Base-by-base conservation (phyloP, 164 flowering plant genomes). In the Euptelea pleiosperma region DNA sequence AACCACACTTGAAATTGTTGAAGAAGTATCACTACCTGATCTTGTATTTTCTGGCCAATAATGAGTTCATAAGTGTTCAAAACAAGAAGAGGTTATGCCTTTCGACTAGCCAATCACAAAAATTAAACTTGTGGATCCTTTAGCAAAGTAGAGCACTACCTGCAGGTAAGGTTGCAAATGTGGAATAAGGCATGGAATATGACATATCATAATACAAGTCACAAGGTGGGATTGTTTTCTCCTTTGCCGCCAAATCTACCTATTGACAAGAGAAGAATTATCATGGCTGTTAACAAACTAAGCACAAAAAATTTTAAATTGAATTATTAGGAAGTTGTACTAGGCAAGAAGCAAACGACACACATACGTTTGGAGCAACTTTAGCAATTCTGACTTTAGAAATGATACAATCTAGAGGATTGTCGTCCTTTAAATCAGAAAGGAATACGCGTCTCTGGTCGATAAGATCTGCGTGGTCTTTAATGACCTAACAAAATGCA, bases 201-300 rank as follows among this genome's bases (percentile, higher is more conserved):
- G 36, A 28, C 80, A 74, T 82, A 21, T 91, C 85, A 68, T 61
- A 89, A 31, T 78, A 87, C 39, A 64, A 85, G 40, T 85, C 84
- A 71, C 78, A 80, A 0, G 45, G 16, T 1, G 79, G 63, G 39
- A 73, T 66, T 1, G 60, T 12, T 9, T 46, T 36, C 42, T 48
- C 53, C 47, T 73, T 76, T 19, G 66, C 64, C 1, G 55, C 71
- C 2, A 51, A 34, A 68, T 76, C 79, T 6, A 62, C 63, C 96
- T 88, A 67, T 44, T 44, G 1, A 42, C 5, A 42, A n/a, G n/a
- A n/a, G n/a, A n/a, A n/a, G n/a, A n/a, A n/a, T n/a, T n/a, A n/a
- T n/a, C n/a, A n/a, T n/a, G n/a, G n/a, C n/a, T n/a, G n/a, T n/a
- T n/a, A n/a, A n/a, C n/a, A n/a, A n/a, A n/a, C n/a, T n/a, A n/a